Conservation (phyloP, 1,284 basidiomycete genomes). For the Marasmius tenuissimus region DNA sequence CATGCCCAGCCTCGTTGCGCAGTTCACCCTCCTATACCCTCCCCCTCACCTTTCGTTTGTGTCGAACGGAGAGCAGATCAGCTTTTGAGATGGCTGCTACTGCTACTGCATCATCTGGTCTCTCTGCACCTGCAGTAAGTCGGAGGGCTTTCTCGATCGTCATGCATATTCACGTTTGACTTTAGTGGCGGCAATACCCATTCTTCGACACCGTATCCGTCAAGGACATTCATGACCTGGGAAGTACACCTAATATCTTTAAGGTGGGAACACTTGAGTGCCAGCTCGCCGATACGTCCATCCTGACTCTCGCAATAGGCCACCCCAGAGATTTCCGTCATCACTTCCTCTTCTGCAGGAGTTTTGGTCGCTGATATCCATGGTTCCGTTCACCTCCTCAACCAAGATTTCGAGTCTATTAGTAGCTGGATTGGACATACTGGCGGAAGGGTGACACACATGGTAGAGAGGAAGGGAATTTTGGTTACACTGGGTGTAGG, state of each 20-base stretch:
- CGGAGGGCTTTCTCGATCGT: background rate
- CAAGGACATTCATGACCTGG: constrained; percentile 79
- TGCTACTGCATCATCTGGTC: background rate
- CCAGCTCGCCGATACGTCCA: background rate
- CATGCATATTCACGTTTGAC: background rate
- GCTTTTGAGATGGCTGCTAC: background rate
- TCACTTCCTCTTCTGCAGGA: constrained; percentile 60
- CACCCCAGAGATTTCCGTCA: constrained; percentile 70
- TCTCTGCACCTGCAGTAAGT: constrained; percentile 13
- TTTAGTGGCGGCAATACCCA: constrained; percentile 81
- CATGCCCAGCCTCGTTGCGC: too few species aligned
- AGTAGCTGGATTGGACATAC: constrained; percentile 79
- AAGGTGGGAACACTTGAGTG: constrained; percentile 44
- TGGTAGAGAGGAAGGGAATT: constrained; percentile 76
- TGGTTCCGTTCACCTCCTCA: constrained; percentile 76
- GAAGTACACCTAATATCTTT: constrained; percentile 74
- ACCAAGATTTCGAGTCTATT: constrained; percentile 72
- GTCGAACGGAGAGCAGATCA: background rate
- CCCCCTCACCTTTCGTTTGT: too few species aligned
- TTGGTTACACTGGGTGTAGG: constrained; percentile 84
- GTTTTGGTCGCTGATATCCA: constrained; percentile 80
- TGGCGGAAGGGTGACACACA: constrained; percentile 78
- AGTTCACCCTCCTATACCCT: too few species aligned
- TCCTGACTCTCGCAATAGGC: constrained; percentile 35
- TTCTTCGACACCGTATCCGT: constrained; percentile 79